These are phyloP conservation scores for Zarea fungicola DNA, from an alignment of 2,329 filamentous ascomycete genomes.

Conservation along the genomic window DNA sequence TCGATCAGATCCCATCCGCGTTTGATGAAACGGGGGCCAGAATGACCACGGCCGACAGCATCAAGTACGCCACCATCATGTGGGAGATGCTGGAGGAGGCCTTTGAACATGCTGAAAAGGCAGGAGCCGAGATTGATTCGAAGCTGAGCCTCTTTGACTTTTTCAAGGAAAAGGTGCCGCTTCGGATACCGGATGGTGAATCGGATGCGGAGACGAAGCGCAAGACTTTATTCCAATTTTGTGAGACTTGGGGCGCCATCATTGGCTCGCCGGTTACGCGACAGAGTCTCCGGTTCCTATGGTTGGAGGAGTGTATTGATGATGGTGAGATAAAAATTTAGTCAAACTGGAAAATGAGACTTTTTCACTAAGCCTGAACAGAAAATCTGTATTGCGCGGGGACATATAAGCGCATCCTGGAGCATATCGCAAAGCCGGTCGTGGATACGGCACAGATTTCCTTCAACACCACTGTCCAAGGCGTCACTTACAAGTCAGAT, in stretches of 20 bases:
- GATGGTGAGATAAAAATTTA: slow-evolving; percentile 37
- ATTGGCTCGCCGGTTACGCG: slow-evolving; percentile 58
- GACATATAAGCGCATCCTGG: slow-evolving; percentile 55
- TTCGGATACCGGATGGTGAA: slow-evolving; percentile 42
- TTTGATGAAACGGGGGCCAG: slow-evolving; percentile 52
- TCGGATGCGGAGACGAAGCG: slow-evolving; percentile 36
- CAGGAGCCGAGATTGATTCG: slow-evolving; percentile 42
- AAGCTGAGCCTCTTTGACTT: slow-evolving; percentile 49
- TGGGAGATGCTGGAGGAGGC: slow-evolving; percentile 66
- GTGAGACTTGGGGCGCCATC: slow-evolving; percentile 66
- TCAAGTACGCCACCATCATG: slow-evolving; percentile 47
- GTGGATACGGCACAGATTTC: slow-evolving; percentile 49
- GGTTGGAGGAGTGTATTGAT: slow-evolving; percentile 73
- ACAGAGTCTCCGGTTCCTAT: slow-evolving; percentile 72
- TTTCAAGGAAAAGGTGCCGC: slow-evolving; percentile 40
- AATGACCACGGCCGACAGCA: slow-evolving; percentile 42
- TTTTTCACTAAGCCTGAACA: slow-evolving; percentile 21
- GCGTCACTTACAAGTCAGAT: slow-evolving; percentile 31
- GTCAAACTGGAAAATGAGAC: not conserved
- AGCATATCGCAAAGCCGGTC: slow-evolving; percentile 53
- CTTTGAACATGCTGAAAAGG: slow-evolving; percentile 59
- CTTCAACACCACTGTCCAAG: slow-evolving; percentile 42
- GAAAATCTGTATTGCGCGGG: slow-evolving; percentile 57
- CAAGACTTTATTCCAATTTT: slow-evolving; percentile 44
- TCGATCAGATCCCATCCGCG: slow-evolving; percentile 49